Conservation (phyloP, 331 rosid genomes). For the Rhamnella rubrinervis region DNA sequence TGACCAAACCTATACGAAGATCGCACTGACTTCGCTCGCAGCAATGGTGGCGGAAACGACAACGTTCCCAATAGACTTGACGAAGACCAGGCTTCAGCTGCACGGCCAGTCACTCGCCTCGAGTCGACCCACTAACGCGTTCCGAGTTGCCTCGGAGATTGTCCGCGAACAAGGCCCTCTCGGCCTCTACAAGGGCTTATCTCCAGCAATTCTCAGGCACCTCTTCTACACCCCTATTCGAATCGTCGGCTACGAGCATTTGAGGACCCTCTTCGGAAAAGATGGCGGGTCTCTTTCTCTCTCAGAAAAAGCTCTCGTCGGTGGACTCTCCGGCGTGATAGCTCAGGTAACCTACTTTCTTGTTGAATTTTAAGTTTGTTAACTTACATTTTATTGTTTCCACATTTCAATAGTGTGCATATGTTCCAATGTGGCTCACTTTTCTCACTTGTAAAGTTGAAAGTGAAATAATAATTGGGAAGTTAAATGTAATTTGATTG, state of each 20-base stretch:
- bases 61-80: conserved; percentile 78
- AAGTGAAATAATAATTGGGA: neutral
- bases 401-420: neutral
- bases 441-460: no score
- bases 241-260: conserved; percentile 71
- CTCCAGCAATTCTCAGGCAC: conserved; percentile 80
- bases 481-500: neutral
- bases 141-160: conserved; percentile 54
- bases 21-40: conserved; percentile 57
- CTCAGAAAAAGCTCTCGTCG: conserved; percentile 54
- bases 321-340: conserved; percentile 69
- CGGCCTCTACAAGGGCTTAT: conserved; percentile 77
- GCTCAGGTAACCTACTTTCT: conserved; percentile 61
- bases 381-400: neutral
- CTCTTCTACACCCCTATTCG: conserved; percentile 80
- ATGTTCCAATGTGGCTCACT: neutral
- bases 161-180: conserved; percentile 55
- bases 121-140: conserved; percentile 43
- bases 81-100: conserved; percentile 86
- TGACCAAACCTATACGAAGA: conserved; percentile 38
- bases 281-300: conserved; percentile 51
- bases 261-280: conserved; percentile 39
- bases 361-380: neutral
- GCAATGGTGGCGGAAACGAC: conserved; percentile 89
- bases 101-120: conserved; percentile 64